Base-by-base conservation (phyloP, 2,329 filamentous ascomycete genomes). In the Fusarium musae region DNA sequence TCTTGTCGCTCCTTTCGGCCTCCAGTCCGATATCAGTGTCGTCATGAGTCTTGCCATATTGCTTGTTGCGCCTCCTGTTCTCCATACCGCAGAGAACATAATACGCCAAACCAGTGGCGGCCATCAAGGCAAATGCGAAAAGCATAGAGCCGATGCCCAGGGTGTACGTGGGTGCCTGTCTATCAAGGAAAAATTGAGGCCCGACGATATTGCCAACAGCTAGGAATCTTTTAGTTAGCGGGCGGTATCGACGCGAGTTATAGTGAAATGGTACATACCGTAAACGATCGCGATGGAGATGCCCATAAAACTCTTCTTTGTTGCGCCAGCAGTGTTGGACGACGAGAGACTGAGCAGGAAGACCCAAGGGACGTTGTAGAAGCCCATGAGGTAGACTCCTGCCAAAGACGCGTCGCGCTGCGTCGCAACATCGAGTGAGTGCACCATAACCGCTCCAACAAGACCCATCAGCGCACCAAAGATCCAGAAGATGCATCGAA, bases 331-430 rank as follows among this genome's bases (percentile, higher is more conserved):
- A 3, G 71, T 79, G 9, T 81, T 81, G 0, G 79, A 79, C 0
- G 80, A 80, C 17, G 70, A 75, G 1, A 81, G 42, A 32, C 80
- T 81, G 2, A 81, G 65, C 19, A 79, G 67, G 1, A 79, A 74
- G 2, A 80, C 75, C 63, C 74, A 81, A 0, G 79, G 73, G 1
- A 78, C 75, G 23, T 81, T 81, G n/a, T 81, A 81, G 37, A 81
- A 81, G 0, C 79, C 79, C 79, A 81, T 79, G 2, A 81, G 59
- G 34, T 81, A 81, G 6, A 80, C 79, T 0, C 78, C 79, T 0
- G 79, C 78, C 1, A 81, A 37, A 0, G 79, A 79, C 0, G 79
- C 79, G 32, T 79, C 54, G 28, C 79, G 63, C 0, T 75, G 54
- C 0, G 66, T 43, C 2, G 50, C 59, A 5, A 66, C 61, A 26